A percentile compares a stretch with the other conserved stretches of the same genome.
Evolutionary conservation across 495 filamentous ascomycete genomes (phyloP).

Genomic region (Jackrogersella minutella): DNA sequence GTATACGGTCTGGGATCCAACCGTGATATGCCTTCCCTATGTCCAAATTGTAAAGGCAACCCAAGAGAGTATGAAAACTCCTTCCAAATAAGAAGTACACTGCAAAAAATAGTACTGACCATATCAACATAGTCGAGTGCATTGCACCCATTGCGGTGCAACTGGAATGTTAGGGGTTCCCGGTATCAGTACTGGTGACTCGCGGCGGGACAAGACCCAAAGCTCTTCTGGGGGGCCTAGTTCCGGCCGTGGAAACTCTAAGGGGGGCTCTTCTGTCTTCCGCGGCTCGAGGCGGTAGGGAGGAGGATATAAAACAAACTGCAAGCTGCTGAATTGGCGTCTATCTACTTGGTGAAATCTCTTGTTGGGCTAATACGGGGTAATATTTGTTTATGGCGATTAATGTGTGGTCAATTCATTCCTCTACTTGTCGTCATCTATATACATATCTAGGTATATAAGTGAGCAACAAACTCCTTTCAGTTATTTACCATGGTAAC

Average conservation of each 20-base stretch:
- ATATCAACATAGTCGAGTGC: constrained; percentile 16
- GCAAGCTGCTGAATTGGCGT: too few species aligned
- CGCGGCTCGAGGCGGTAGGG: constrained; percentile 20
- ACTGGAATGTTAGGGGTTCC: constrained; percentile 37
- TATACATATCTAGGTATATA: too few species aligned
- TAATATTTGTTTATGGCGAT: not conserved
- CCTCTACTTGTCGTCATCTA: too few species aligned
- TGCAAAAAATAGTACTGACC: not conserved
- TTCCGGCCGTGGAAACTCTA: constrained; percentile 30
- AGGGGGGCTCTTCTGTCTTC: constrained; percentile 17
- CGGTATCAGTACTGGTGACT: constrained; percentile 8
- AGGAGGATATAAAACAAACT: too few species aligned
- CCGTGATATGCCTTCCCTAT: constrained; percentile 35
- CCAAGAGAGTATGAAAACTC: constrained; percentile 28
- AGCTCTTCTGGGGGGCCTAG: constrained; percentile 29
- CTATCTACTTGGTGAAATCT: too few species aligned
- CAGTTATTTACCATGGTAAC: too few species aligned
- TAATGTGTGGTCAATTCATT: not conserved
- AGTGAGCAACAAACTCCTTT: too few species aligned
- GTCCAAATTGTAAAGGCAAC: constrained; percentile 37
- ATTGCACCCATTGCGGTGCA: constrained; percentile 28
- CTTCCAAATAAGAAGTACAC: not conserved
- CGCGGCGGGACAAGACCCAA: constrained; percentile 16
- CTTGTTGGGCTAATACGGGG: not conserved
- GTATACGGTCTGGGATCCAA: constrained; percentile 32